Evolutionary conservation across 495 filamentous ascomycete species (phyloP), one percentile per base, ranked within the genome.

Genomic region (Penicillium chermesinum): DNA sequence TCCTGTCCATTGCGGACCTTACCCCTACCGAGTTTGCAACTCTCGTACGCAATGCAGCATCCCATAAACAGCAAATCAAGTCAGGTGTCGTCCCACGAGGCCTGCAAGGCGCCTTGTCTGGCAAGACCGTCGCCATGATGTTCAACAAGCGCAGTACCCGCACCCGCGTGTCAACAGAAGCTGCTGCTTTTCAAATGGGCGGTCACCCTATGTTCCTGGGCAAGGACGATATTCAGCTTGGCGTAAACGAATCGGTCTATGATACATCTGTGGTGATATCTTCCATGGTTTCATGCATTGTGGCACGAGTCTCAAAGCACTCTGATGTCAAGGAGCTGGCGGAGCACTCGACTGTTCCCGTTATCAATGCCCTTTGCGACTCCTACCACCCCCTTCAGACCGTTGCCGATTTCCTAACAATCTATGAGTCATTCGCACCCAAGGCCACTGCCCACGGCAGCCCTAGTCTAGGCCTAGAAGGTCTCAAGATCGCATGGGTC

Each of bases 131-230:
- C 10, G 91, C 93, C 49, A 87, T 98, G 83, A 85, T 90, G 74
- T 97, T 98, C 76, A 90, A 76, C 73, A 98, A 98, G 72, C 82
- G 91, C 20, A 90, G 85, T 53, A 98, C 93, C 12, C 78, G 93
- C 38, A 98, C 93, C 13, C 81, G 93, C 40, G 84, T 98, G 20
- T 95, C 89, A 12, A 95, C 89, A 12, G 93, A 98, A 72, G 81
- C 83, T 6, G 93, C 93, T 8, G 79, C 95, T 10, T 79, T 83
- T 14, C 67, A 83, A 35, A 78, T 98, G 74, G 86, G 89, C 35
- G 93, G 93, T 2, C 87, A 96, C 64, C 87, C 93, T 14, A 93
- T 98, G 89, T 98, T 97, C 65, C 70, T 98, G 36, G 88, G 89
- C 41, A 89, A 88, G 61, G 85, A 91, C 37, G 93, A 98, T 63